Base-by-base conservation (phyloP, 495 filamentous ascomycete species). In the Lindgomyces ingoldianus region DNA sequence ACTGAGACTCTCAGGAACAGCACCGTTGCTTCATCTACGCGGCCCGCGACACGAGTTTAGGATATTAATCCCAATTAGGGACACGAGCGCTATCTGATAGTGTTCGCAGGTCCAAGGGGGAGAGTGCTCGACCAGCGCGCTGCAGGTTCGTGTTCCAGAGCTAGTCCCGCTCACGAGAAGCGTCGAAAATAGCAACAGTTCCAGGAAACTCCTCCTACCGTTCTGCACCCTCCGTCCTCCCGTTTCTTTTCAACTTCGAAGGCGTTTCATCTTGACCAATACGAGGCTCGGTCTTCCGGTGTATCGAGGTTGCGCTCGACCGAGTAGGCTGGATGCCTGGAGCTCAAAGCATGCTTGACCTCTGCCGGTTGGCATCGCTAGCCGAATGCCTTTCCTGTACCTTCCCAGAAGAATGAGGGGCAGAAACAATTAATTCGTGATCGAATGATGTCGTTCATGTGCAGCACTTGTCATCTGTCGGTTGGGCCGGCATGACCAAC, bases 61-160 rank as follows among this genome's bases (percentile, higher is more conserved):
- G 60, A 62, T 62, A 62, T 62, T 55, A 56, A 56, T 62, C 41
- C 16, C n/a, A 62, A 46, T 55, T 36, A 62, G 51, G 49, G 36
- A 62, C 60, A 62, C 60, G 50, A 62, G 39, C 39, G 22, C 33
- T 44, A 46, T 47, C 36, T 22, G 54, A 57, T 44, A 57, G 54
- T 21, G 54, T 55, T 55, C 22, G 49, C 49, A 29, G 19, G 18
- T 52, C 49, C 19, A 24, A 16, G 25, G 18, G 14, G 24, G 49
- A 24, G 22, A 29, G 49, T 8, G 19, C 25, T 24, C 11, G 6
- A 18, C 16, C n/a, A 4, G 6, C 48, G 19, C 18, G 12, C 6
- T 24, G 3, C 26, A 25, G 12, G 48, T 52, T 52, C n/a, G n/a
- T n/a, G n/a, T n/a, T n/a, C n/a, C n/a, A n/a, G n/a, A n/a, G n/a